phyloP scores from a whole-genome alignment of 176 grass and related monocot genomes.

The Guadua angustifolia region DNA sequence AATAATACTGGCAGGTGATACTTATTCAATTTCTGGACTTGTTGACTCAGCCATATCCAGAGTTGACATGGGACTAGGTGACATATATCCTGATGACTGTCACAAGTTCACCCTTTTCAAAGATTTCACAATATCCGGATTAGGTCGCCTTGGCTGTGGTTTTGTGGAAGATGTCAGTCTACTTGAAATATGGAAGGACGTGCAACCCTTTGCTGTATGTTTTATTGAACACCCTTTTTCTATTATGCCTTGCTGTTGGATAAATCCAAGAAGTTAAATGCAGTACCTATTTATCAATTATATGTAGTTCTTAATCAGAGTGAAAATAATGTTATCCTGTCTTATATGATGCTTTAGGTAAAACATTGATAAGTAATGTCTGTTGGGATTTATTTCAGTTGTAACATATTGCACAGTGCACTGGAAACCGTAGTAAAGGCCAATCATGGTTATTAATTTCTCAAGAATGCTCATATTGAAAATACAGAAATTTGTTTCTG shows the following conservation, averaged over 20 bases:
- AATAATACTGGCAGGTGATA: constrained; percentile 34
- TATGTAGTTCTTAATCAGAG: not conserved
- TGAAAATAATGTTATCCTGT: not conserved
- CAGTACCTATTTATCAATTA: constrained; percentile 35
- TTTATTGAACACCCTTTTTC: constrained; percentile 28
- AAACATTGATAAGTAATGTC: constrained; percentile 8
- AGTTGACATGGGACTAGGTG: constrained; percentile 31
- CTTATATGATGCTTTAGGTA: constrained; percentile 9
- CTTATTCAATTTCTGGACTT: constrained; percentile 1
- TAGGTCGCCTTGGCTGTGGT: constrained; percentile 69
- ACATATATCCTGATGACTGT: constrained; percentile 35
- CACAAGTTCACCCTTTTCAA: constrained; percentile 71
- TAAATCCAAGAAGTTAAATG: constrained; percentile 24
- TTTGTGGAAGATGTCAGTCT: constrained; percentile 61
- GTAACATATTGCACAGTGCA: not conserved
- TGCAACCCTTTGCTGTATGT: constrained; percentile 62
- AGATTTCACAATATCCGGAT: constrained; percentile 68
- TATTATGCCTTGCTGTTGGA: not conserved
- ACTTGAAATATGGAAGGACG: constrained; percentile 70
- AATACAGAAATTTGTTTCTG: constrained; percentile 8
- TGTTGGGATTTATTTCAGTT: constrained; percentile 31
- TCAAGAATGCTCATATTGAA: not conserved
- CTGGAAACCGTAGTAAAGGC: not conserved
- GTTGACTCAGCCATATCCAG: constrained; percentile 31
- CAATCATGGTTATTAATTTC: not conserved